Evolutionary conservation across 345 rosid species (phyloP), one percentile per base, ranked within the genome.

Genomic region (Ceriops decandra): DNA sequence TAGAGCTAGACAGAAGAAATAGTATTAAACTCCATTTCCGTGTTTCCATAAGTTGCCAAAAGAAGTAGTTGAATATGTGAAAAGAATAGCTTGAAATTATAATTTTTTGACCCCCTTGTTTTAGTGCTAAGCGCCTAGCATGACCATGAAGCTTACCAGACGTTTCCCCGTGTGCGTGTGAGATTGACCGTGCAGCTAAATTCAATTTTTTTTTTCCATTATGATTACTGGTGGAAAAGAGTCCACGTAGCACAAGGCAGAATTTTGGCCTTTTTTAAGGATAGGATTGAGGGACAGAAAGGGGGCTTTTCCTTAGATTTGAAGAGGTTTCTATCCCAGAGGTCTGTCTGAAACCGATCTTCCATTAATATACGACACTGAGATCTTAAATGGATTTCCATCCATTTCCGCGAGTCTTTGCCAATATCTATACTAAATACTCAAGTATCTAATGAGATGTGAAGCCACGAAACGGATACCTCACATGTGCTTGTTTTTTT

Each of bases 251-350:
- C 67, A 67, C 60, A 72, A 72, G 79, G 76, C 83, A 76, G 79
- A 74, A 75, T 63, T 79, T 65, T 71, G 80, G 80, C 86, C 72
- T 81, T 84, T 82, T 80, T 84, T 76, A 71, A 80, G 87, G 89
- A 78, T 81, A 76, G 65, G 42, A 61, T 72, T 67, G 66, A 81
- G 81, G 76, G 72, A 61, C 64, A 59, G 69, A 61, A 70, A 58
- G 67, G 56, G 64, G 69, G 58, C 62, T 46, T 66, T 68, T 64
- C 72, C 63, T 72, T 52, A 76, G 83, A 67, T 73, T 73, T 80
- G 74, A 27, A 27, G 70, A 64, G 63, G 65, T 72, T 68, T 74
- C 73, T 57, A 74, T 79, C 69, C 74, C 75, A 72, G 71, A 75
- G 66, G 77, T 81, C 72, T 68, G 75, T 80, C 75, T 67, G 56